Conservation (phyloP, 805 yeast species). For the Suhomyces kilbournensis region DNA sequence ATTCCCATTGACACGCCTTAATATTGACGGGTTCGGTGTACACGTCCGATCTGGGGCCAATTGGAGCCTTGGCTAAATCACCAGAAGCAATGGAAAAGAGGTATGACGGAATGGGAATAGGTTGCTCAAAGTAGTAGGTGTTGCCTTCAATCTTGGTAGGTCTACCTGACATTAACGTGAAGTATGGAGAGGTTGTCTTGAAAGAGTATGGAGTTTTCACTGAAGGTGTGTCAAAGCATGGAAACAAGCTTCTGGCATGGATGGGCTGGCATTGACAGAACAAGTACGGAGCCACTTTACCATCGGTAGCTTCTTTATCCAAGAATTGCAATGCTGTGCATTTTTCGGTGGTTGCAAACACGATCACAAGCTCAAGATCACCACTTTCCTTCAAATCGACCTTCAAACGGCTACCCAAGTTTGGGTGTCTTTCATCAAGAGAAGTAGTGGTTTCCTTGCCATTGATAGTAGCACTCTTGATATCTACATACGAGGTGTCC, state of each 20-base stretch:
- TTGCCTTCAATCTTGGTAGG: slow-evolving; percentile 16
- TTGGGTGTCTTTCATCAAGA: slow-evolving; percentile 13
- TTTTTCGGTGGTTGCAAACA: slow-evolving; percentile 26
- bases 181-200: slow-evolving; percentile 24
- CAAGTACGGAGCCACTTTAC: slow-evolving; percentile 32
- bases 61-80: slow-evolving; percentile 25
- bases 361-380: slow-evolving; percentile 10
- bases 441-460: slow-evolving; percentile 11
- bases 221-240: slow-evolving; percentile 37
- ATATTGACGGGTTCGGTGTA: slow-evolving; percentile 27
- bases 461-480: slow-evolving; percentile 19
- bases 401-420: slow-evolving; percentile 25
- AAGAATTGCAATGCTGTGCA: slow-evolving; percentile 36
- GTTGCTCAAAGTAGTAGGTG: slow-evolving; percentile 27
- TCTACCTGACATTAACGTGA: slow-evolving; percentile 30
- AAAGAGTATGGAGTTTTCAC: slow-evolving; percentile 27
- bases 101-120: slow-evolving; percentile 35
- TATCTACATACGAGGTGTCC: slow-evolving; percentile 27
- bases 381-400: slow-evolving; percentile 11
- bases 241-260: slow-evolving; percentile 35
- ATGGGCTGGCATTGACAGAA: slow-evolving; percentile 38
- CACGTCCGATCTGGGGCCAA: slow-evolving; percentile 34
- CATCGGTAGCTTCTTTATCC: slow-evolving; percentile 19
- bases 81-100: slow-evolving; percentile 35
- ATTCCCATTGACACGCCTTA: slow-evolving; percentile 32